These are phyloP conservation scores for Adiantum capillusveneris DNA, from an alignment of 75 land plant species.

Conservation along the genomic window DNA sequence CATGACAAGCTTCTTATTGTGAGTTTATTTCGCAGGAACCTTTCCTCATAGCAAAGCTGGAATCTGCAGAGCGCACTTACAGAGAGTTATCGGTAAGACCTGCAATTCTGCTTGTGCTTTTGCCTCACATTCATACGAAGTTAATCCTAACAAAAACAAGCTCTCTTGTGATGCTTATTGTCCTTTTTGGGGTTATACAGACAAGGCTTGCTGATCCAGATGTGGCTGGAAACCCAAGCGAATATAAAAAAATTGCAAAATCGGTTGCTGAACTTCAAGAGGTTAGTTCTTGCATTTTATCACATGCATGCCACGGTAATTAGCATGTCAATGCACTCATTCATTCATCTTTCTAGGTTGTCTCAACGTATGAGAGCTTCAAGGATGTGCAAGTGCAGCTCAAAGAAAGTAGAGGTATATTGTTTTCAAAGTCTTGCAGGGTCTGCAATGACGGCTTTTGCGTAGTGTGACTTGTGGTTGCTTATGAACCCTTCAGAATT, in stretches of 20 bases:
- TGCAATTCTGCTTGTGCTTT: too few relatives aligned
- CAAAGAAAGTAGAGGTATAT: conserved; percentile 69
- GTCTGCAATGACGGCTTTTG: too few relatives aligned
- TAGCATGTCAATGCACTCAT: too few relatives aligned
- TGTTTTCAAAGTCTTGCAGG: too few relatives aligned
- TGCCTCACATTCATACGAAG: too few relatives aligned
- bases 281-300: conserved; percentile 20
- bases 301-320: too few relatives aligned
- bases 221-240: conserved; percentile 68
- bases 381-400: conserved; percentile 72
- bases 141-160: too few relatives aligned
- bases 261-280: conserved; percentile 87
- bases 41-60: conserved; percentile 77
- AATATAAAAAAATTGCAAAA: conserved; percentile 90
- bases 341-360: conserved; percentile 39
- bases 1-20: too few relatives aligned
- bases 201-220: conserved; percentile 96
- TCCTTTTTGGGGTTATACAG: conserved; percentile 23
- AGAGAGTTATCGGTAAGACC: conserved; percentile 84
- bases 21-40: conserved; percentile 57
- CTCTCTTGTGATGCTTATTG: neutral
- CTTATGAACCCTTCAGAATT: conserved; percentile 34
- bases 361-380: conserved; percentile 51
- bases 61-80: conserved; percentile 94
- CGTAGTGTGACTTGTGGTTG: neutral